Evolutionary conservation across 2,329 filamentous ascomycete species (phyloP), one percentile per base, ranked within the genome.

Genomic region (Paraconiothyrium brasiliense): DNA sequence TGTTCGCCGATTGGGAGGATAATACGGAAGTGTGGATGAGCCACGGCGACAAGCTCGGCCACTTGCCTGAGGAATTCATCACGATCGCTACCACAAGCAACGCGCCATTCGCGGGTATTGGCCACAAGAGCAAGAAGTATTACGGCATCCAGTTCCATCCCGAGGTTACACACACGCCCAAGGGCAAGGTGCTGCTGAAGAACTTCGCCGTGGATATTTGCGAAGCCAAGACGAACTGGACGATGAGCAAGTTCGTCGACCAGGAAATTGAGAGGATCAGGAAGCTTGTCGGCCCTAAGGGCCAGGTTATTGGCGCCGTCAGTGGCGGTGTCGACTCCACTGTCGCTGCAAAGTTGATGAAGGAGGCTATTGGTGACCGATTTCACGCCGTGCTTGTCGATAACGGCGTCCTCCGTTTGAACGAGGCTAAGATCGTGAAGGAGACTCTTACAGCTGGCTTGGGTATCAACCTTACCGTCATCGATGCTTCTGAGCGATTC

Each of bases 121-220:
- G 90, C 20, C 90, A 93, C 75, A 75, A 87, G 76, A 79, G 80
- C 9, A 88, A 90, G 82, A 88, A 89, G 30, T 89, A 92, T 69
- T 97, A 89, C 73, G 92, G 91, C 58, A 87, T 97, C 50, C 94
- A 97, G 76, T 94, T 97, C 78, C 94, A 97, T 78, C 93, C 94
- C 0, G 94, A 97, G 77, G 86, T 97, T 58, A 89, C 86, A 14
- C 88, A 92, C 74, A 93, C 91, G 0, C 84, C 87, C 9, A 83
- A 86, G 59, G 93, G 94, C 37, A 90, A 77, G 10, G 83, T 90
- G 32, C 75, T 97, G 5, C 84, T 97, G 48, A 81, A 85, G 75
- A 98, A 98, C 84, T 98, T 97, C 74, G 89, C 89, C 13, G 85
- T 97, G 61, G 84, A 86, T 22, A 96, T 98, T 66, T 98, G 94